Conservation (phyloP, 352 stramenopile species). For the Achlya hypogyna region DNA sequence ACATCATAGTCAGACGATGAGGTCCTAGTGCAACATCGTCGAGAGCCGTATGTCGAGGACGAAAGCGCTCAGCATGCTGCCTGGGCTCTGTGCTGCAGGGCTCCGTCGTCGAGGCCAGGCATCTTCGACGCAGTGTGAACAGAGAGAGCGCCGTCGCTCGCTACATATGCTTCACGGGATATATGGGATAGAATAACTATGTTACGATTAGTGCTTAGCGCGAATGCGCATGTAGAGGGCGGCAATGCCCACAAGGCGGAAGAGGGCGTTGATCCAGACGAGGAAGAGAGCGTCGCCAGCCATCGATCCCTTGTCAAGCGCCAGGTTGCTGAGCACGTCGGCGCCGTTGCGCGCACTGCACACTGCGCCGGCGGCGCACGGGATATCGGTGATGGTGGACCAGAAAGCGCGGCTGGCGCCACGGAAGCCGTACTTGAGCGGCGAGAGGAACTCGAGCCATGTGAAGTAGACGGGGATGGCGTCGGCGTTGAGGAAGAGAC, state of each 20-base stretch:
- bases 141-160: too few relatives aligned
- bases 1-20: too few relatives aligned
- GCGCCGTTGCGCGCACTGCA: conserved; percentile 32
- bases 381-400: conserved; percentile 27
- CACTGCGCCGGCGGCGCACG: conserved; percentile 27
- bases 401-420: conserved; percentile 46
- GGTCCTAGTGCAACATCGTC: too few relatives aligned
- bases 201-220: not conserved
- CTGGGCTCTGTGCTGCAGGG: too few relatives aligned
- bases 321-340: conserved; percentile 40
- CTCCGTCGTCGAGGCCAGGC: too few relatives aligned
- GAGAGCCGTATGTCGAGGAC: too few relatives aligned
- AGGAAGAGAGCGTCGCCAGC: conserved; percentile 27
- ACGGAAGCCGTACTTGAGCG: conserved; percentile 39
- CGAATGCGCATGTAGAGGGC: conserved; percentile 30
- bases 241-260: conserved; percentile 30
- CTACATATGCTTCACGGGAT: too few relatives aligned
- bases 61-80: too few relatives aligned
- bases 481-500: conserved; percentile 34
- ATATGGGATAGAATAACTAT: not conserved
- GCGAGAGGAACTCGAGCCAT: conserved; percentile 40
- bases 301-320: conserved; percentile 26
- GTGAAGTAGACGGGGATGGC: conserved; percentile 34
- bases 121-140: too few relatives aligned
- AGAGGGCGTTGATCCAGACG: conserved; percentile 28